These are phyloP conservation scores for Xylaria sp. DNA, from an alignment of 2,329 filamentous ascomycete genomes.

Conservation along the genomic window DNA sequence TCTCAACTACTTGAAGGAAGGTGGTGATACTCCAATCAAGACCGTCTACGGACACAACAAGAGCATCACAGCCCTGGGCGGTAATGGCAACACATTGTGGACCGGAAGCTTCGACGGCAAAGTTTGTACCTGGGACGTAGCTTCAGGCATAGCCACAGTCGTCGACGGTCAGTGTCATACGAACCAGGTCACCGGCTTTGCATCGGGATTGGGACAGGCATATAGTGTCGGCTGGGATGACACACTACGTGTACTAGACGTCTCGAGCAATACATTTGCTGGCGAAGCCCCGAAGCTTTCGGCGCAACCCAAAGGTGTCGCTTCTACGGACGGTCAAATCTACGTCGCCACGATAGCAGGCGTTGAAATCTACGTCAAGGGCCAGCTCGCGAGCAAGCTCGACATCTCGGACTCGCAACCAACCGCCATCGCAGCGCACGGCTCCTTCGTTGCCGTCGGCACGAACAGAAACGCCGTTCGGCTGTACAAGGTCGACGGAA, in stretches of 20 bases:
- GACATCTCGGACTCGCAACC: conserved; percentile 71
- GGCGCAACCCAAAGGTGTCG: conserved; percentile 75
- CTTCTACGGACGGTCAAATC: conserved; percentile 54
- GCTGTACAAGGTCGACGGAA: conserved; percentile 73
- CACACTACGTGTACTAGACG: conserved; percentile 81
- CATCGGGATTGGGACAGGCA: conserved; percentile 70
- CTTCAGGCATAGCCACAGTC: conserved; percentile 72
- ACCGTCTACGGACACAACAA: conserved; percentile 91
- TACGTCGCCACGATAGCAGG: conserved; percentile 65
- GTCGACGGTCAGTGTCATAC: conserved; percentile 86
- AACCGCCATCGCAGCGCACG: conserved; percentile 76
- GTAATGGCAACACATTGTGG: conserved; percentile 74
- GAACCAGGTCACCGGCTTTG: conserved; percentile 85
- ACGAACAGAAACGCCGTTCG: conserved; percentile 78
- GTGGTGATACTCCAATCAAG: conserved; percentile 73
- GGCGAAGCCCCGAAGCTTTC: conserved; percentile 74
- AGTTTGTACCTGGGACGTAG: conserved; percentile 84
- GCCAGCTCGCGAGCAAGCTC: conserved; percentile 68
- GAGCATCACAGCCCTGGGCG: conserved; percentile 81
- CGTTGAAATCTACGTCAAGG: conserved; percentile 68
- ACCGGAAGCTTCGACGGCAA: conserved; percentile 94
- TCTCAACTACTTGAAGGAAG: conserved; percentile 86
- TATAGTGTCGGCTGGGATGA: conserved; percentile 97
- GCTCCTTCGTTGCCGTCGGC: conserved; percentile 78
- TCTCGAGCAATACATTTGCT: conserved; percentile 78